Conservation (phyloP, 768 basidiomycete species). For the Amanita pallidorosea region DNA sequence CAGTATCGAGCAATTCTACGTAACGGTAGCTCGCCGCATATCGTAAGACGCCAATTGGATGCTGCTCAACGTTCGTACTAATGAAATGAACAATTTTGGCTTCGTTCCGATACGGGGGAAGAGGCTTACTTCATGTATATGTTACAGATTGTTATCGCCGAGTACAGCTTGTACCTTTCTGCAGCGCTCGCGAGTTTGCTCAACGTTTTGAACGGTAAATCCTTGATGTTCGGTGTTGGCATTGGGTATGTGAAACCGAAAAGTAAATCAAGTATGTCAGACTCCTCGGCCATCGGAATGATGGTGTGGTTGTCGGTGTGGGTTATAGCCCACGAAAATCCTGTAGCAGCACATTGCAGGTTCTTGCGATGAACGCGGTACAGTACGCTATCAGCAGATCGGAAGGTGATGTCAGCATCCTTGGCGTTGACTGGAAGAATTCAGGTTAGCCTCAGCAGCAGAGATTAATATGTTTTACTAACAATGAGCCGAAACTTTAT, state of each 20-base stretch:
- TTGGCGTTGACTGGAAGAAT: slow-evolving; percentile 4
- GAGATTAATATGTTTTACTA: not conserved
- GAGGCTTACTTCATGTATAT: slow-evolving; percentile 1
- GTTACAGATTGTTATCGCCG: slow-evolving; percentile 3
- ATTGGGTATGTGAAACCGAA: slow-evolving; percentile 9
- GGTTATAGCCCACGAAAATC: slow-evolving; percentile 6
- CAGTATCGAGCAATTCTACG: not conserved
- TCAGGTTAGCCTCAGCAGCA: not conserved
- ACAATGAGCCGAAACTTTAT: not conserved
- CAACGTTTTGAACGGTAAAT: not conserved
- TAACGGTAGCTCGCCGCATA: slow-evolving; percentile 4
- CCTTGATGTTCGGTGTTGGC: slow-evolving; percentile 1
- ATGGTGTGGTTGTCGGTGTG: not conserved
- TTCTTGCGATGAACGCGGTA: slow-evolving; percentile 8
- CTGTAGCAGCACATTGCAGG: slow-evolving; percentile 7
- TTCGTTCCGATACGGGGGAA: not conserved
- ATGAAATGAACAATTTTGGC: not conserved
- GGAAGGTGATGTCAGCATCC: slow-evolving; percentile 9
- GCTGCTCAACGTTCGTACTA: not conserved
- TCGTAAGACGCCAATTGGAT: slow-evolving; percentile 3
- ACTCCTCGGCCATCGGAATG: slow-evolving; percentile 5
- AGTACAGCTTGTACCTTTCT: slow-evolving; percentile 1
- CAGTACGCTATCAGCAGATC: slow-evolving; percentile 7
- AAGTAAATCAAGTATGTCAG: slow-evolving; percentile 5
- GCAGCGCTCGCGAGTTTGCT: slow-evolving; percentile 4